Evolutionary conservation across 257 asterid species (phyloP), one percentile per base, ranked within the genome.

Genomic region (Thymus quinquecostatus): DNA sequence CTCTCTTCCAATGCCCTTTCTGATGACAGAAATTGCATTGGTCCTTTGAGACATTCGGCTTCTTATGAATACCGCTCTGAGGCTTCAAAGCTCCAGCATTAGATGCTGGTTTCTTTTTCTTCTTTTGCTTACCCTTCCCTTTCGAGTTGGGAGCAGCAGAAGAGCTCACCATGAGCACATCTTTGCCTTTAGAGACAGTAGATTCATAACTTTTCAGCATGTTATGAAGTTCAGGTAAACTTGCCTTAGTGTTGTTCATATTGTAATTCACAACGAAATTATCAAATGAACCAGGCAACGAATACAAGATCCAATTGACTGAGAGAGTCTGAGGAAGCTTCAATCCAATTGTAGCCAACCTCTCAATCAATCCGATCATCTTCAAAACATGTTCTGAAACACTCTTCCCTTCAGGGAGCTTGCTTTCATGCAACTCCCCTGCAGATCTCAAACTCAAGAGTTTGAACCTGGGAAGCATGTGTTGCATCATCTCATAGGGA

Each of bases 1-100:
- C 60, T 54, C 60, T 54, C 34, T 54, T 54, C 60, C 59, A 53
- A 27, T 53, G 59, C 21, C 59, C 59, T 53, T 10, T 53, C 5
- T 6, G 21, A 21, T 1, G 59, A 53, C 30, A 53, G 32, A 53
- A 53, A 5, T 2, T 9, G 10, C 59, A 53, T 28, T 43, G 10
- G 11, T 43, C 48, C 48, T 43, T 43, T 9, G 48, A 43, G 48
- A 7, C 1, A 7, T 43, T 0, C 48, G 48, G 11, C 48, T 43
- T 43, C 14, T 1, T 44, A 8, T 45, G 13, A 45, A 8, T 8
- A 1, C 49, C 12, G 10, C 12, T 2, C 10, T 44, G 8, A 7
- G 12, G 49, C 49, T 44, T 44, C 12, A 44, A 44, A 21, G 21
- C 21, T 21, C 21, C 21, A 21, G 21, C 21, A 21, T 21, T 21